Conservation (phyloP, 148 eudicot genomes). For the Rhododendron mucronatum region DNA sequence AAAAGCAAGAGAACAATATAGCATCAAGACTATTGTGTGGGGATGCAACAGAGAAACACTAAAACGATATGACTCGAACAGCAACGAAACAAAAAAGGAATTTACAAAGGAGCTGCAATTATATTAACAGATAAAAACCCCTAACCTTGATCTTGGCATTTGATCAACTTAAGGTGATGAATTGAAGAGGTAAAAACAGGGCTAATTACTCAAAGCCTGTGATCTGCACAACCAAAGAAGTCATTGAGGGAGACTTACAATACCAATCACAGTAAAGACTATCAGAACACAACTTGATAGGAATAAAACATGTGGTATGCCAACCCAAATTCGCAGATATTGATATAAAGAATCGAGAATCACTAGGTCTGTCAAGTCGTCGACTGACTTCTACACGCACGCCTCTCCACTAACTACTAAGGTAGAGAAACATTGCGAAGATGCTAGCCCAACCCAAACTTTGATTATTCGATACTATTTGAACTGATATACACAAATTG, state of each 20-base stretch:
- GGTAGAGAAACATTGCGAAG: no score
- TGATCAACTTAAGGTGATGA: slow-evolving; percentile 10
- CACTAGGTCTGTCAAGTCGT: background rate
- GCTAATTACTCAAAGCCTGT: background rate
- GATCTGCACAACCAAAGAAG: slow-evolving; percentile 10
- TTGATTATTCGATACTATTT: background rate
- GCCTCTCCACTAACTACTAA: no score
- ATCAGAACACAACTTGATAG: background rate
- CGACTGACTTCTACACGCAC: background rate
- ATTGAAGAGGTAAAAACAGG: background rate
- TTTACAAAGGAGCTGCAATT: background rate
- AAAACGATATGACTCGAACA: background rate
- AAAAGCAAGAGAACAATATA: background rate
- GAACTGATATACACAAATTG: no score
- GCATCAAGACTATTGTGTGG: background rate
- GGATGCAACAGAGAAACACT: background rate
- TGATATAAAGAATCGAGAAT: no score
- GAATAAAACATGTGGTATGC: no score
- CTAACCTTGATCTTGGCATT: slow-evolving; percentile 57
- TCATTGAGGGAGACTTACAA: background rate
- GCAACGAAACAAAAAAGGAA: background rate
- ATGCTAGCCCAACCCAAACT: background rate
- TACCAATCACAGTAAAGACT: background rate
- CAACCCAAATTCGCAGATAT: no score
- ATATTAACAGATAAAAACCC: background rate